These are phyloP conservation scores for Schoenoplectus triqueter DNA, from an alignment of 202 grass and related monocot species.

Conservation along the genomic window DNA sequence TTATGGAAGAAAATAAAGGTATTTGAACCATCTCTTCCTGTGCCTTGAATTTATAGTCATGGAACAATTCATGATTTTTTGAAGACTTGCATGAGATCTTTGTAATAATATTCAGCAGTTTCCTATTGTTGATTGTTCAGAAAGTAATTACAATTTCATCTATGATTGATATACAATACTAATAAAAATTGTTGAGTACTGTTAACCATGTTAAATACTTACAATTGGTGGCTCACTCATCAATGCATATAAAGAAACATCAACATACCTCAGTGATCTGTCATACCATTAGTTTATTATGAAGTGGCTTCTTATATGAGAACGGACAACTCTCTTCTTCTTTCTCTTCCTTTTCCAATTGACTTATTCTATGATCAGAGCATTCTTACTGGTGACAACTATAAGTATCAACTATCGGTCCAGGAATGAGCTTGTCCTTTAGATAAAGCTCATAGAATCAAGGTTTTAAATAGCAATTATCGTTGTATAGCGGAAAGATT, in stretches of 20 bases:
- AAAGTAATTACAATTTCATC: background rate
- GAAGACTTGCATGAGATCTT: background rate
- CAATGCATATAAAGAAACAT: conserved; percentile 6
- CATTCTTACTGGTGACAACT: background rate
- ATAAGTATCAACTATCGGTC: background rate
- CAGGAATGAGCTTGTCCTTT: background rate
- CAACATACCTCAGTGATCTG: background rate
- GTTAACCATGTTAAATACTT: background rate
- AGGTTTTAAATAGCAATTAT: background rate
- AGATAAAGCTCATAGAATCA: background rate
- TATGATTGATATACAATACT: background rate
- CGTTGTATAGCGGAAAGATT: too few relatives aligned
- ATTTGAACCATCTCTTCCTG: background rate
- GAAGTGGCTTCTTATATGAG: background rate
- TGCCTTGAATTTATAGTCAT: background rate
- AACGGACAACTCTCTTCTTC: background rate
- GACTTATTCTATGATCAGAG: background rate
- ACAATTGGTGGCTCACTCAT: background rate
- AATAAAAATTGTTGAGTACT: background rate
- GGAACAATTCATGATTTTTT: background rate
- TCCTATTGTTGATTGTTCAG: background rate
- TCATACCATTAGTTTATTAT: background rate
- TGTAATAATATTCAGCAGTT: conserved; percentile 2
- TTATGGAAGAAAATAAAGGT: background rate
- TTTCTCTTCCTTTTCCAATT: too few relatives aligned